A percentile compares a stretch with the other conserved stretches of the same genome.
Conservation (phyloP, 768 basidiomycete species). For the Albatrellus ellisii region DNA sequence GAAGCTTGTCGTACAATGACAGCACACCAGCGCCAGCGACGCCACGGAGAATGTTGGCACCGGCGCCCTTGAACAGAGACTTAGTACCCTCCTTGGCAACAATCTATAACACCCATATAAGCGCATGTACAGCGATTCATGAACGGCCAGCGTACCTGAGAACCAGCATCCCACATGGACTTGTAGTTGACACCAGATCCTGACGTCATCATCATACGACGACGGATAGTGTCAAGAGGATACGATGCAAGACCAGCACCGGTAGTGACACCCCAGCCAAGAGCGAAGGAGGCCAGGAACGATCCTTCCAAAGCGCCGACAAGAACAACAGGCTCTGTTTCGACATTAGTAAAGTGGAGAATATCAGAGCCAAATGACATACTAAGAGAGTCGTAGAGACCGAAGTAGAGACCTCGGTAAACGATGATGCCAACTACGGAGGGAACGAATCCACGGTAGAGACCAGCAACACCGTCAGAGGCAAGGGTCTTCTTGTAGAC, state of each 20-base stretch:
- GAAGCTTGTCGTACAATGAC: conserved; percentile 98
- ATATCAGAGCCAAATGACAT: conserved; percentile 21
- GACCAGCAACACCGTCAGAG: conserved; percentile 94
- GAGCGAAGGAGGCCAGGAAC: conserved; percentile 92
- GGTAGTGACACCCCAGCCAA: conserved; percentile 99
- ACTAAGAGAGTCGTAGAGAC: conserved; percentile 93
- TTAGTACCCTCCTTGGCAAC: conserved; percentile 89
- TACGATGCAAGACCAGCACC: conserved; percentile 99
- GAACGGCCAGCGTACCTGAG: conserved; percentile 29
- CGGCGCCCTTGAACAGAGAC: conserved; percentile 99
- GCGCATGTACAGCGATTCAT: too few relatives aligned
- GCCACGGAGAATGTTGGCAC: conserved; percentile 88
- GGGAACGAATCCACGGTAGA: conserved; percentile 99
- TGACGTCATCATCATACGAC: conserved; percentile 99
- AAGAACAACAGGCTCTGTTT: conserved; percentile 87
- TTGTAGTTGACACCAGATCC: conserved; percentile 95
- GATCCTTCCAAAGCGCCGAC: conserved; percentile 91
- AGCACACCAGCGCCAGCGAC: conserved; percentile 99
- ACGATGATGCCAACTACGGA: conserved; percentile 99
- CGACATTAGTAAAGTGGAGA: conserved; percentile 11
- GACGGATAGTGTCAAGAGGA: conserved; percentile 90
- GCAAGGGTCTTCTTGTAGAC: conserved; percentile 97
- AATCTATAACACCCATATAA: conserved; percentile 29
- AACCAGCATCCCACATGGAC: conserved; percentile 95
- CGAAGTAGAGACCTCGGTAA: conserved; percentile 99